Base-by-base conservation (phyloP, 805 yeast species). In the Hanseniaspora thailandica region DNA sequence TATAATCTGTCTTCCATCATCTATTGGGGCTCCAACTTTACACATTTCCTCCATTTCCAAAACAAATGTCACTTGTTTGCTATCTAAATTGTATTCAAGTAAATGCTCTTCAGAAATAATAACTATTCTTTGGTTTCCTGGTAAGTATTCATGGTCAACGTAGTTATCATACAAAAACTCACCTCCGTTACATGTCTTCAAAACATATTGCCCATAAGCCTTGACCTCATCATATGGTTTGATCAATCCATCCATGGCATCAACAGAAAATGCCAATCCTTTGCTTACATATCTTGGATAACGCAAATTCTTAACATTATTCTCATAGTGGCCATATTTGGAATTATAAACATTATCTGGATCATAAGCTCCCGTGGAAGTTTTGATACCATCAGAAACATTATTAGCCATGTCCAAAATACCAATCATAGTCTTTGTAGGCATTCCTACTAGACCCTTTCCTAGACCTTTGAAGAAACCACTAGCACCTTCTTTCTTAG, bases 351-450 rank as follows among this genome's bases (percentile, higher is more conserved):
- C 9, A 33, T 45, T 47, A 12, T 17, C 26, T 47, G 47, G 35
- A 30, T 47, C 52, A 41, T 47, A 41, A 26, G 47, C 52, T 7
- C 55, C 55, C 0, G 99, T 87, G 0, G 97, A 86, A 64, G 83
- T 89, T 56, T 89, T 76, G 47, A 94, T 88, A 26, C 97, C 97
- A 64, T 89, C 97, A 69, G 95, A 82, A 35, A 93, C 81, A 66
- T 86, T 90, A 52, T 85, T 84, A 0, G 97, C 96, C 57, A 94
- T 72, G 64, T 93, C 99, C 59, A 93, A 82, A 23, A 93, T 65
- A 12, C 99, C 99, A 59, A 90, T 88, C 0, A 96, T 96, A 0
- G 97, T 86, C 70, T 93, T 93, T 0, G 98, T 89, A 0, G 99
- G 98, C 30, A 94, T 69, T 0, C 98, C 98, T 54, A 93, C 78